phyloP scores from a whole-genome alignment of 495 filamentous ascomycete genomes.

The Immersiella caudata region DNA sequence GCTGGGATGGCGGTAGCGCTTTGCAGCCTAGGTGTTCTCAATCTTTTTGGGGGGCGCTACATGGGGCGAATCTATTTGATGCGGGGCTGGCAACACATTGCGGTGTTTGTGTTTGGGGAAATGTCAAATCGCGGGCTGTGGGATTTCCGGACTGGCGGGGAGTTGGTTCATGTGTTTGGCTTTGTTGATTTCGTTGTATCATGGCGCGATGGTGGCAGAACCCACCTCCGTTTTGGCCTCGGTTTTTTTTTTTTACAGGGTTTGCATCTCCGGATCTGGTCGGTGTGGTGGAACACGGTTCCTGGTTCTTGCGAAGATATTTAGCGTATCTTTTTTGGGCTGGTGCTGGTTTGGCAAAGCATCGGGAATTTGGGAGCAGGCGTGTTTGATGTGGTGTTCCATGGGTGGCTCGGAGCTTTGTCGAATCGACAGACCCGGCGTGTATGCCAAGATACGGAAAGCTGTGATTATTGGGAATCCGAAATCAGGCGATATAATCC shows the following conservation, averaged over 20 bases:
- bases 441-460: constrained; percentile 31
- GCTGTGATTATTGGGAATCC: constrained; percentile 25
- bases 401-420: constrained; percentile 20
- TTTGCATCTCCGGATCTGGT: constrained; percentile 38
- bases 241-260: constrained; percentile 29
- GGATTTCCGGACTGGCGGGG: constrained; percentile 31
- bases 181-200: constrained; percentile 28
- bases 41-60: constrained; percentile 29
- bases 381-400: constrained; percentile 26
- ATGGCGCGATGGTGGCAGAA: constrained; percentile 29
- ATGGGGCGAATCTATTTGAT: constrained; percentile 32
- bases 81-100: constrained; percentile 33
- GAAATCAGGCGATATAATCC: constrained; percentile 22
- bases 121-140: constrained; percentile 23
- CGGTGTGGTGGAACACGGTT: constrained; percentile 20
- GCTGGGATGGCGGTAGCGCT: constrained; percentile 13
- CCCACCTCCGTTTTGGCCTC: constrained; percentile 27
- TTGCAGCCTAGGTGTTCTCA: constrained; percentile 34
- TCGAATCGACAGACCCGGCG: constrained; percentile 23
- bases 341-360: constrained; percentile 33
- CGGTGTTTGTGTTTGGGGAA: constrained; percentile 33
- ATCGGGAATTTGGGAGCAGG: constrained; percentile 29
- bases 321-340: constrained; percentile 26
- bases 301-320: constrained; percentile 21
- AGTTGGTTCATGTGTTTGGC: constrained; percentile 35